phyloP scores from a whole-genome alignment of 2,329 filamentous ascomycete species.

The Talaromyces albobiverticillius region DNA sequence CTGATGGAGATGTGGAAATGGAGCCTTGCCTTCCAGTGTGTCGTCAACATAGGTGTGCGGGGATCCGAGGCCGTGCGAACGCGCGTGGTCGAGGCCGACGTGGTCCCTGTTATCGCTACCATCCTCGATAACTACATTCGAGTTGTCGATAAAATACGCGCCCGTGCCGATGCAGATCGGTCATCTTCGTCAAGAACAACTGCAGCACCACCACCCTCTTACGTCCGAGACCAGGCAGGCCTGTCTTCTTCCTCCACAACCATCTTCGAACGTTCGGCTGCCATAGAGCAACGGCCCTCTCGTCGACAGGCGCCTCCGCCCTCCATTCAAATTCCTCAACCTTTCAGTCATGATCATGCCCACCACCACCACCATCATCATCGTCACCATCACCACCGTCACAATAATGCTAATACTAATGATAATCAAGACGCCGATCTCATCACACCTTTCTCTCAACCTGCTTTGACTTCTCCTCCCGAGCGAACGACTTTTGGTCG shows the following conservation, averaged over 20 bases:
- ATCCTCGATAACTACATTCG: constrained; percentile 98
- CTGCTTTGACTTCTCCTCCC: constrained; percentile 67
- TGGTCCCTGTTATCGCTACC: constrained; percentile 97
- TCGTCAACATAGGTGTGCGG: constrained; percentile 96
- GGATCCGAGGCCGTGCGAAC: constrained; percentile 93
- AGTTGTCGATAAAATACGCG: constrained; percentile 86
- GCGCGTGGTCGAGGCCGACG: constrained; percentile 94
- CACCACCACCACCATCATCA: constrained; percentile 43
- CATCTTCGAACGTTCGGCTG: constrained; percentile 50
- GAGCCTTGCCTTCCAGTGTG: constrained; percentile 98
- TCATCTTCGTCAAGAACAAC: constrained; percentile 46
- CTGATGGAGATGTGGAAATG: constrained; percentile 99
- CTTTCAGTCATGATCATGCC: constrained; percentile 48
- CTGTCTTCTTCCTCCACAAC: constrained; percentile 16
- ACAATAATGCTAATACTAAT: constrained; percentile 11
- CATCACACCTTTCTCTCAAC: constrained; percentile 60
- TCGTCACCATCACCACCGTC: constrained; percentile 10
- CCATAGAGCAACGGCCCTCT: constrained; percentile 57
- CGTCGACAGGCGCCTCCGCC: constrained; percentile 81
- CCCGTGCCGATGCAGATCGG: constrained; percentile 77
- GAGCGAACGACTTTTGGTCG: constrained; percentile 65
- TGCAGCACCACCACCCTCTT: constrained; percentile 26
- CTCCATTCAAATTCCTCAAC: constrained; percentile 72
- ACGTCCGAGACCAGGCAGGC: constrained; percentile 23
- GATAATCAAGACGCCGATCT: constrained; percentile 38